A percentile compares a stretch with the other conserved stretches of the same genome.
Evolutionary conservation across 805 yeast genomes (phyloP).

Genomic region (Pichia cephalocereana): DNA sequence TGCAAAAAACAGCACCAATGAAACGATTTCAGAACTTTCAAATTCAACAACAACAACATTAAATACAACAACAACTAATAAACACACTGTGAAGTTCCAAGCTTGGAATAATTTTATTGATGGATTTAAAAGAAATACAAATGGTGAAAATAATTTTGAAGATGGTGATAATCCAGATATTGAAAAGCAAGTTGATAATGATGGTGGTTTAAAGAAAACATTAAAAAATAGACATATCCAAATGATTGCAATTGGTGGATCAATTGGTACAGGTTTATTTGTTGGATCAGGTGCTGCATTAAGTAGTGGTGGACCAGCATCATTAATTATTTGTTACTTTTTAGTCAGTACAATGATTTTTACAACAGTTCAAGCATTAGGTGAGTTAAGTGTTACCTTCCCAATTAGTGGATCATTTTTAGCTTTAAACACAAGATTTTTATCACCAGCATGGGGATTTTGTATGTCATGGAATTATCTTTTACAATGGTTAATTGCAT

Average conservation of each 20-base stretch:
- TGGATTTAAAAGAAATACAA: constrained; percentile 18
- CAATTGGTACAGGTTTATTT: constrained; percentile 72
- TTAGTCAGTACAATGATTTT: constrained; percentile 49
- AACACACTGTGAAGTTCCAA: no score
- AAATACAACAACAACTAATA: no score
- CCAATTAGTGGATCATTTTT: constrained; percentile 52
- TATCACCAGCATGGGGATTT: constrained; percentile 49
- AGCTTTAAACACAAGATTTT: constrained; percentile 44
- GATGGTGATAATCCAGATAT: constrained; percentile 27
- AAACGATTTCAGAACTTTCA: neutral
- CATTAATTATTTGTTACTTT: constrained; percentile 48
- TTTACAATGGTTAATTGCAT: constrained; percentile 38
- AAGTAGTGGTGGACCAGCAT: constrained; percentile 58
- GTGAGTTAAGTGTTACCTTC: constrained; percentile 49
- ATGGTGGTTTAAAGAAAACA: constrained; percentile 36
- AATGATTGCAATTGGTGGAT: constrained; percentile 74
- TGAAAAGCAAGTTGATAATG: constrained; percentile 33
- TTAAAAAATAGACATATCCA: constrained; percentile 56
- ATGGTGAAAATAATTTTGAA: neutral
- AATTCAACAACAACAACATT: no score
- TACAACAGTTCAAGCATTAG: constrained; percentile 49
- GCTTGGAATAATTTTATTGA: constrained; percentile 11
- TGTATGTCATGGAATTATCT: constrained; percentile 50
- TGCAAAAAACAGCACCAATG: neutral
- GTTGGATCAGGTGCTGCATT: constrained; percentile 59